These are phyloP conservation scores for Berberis thunbergii DNA, from an alignment of 164 flowering plant genomes.

Conservation along the genomic window DNA sequence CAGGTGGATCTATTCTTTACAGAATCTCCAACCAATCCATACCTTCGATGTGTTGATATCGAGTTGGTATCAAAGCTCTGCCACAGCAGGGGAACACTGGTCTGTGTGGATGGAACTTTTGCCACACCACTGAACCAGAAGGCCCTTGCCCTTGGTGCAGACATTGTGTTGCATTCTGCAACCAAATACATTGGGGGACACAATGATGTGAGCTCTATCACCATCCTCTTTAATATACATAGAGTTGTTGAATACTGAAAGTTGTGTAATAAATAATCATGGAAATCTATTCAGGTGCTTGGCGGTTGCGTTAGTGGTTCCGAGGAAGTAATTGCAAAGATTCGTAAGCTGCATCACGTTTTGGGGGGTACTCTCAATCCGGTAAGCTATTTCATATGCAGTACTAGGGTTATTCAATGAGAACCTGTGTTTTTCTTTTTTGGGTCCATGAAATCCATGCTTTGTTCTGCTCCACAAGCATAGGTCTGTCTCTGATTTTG, in stretches of 20 bases:
- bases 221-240: neutral
- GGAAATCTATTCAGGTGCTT: conserved; percentile 51
- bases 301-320: conserved; percentile 93
- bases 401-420: too few relatives aligned
- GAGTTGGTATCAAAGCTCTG: conserved; percentile 82
- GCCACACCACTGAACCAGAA: conserved; percentile 98
- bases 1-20: conserved; percentile 96
- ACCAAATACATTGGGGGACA: conserved; percentile 95
- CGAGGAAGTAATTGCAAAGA: conserved; percentile 36
- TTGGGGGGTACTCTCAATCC: conserved; percentile 90
- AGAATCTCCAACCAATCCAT: conserved; percentile 97
- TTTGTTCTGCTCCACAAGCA: too few relatives aligned
- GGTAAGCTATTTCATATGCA: conserved; percentile 32
- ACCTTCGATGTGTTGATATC: conserved; percentile 88
- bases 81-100: conserved; percentile 76
- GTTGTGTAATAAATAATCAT: neutral
- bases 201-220: conserved; percentile 54
- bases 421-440: too few relatives aligned
- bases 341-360: conserved; percentile 82
- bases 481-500: too few relatives aligned
- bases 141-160: conserved; percentile 93
- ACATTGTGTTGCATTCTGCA: conserved; percentile 81
- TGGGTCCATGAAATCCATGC: too few relatives aligned
- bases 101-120: conserved; percentile 88
- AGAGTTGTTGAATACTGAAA: neutral